Evolutionary conservation across 2,329 filamentous ascomycete species (phyloP).

Genomic region (Colletotrichum sp.): DNA sequence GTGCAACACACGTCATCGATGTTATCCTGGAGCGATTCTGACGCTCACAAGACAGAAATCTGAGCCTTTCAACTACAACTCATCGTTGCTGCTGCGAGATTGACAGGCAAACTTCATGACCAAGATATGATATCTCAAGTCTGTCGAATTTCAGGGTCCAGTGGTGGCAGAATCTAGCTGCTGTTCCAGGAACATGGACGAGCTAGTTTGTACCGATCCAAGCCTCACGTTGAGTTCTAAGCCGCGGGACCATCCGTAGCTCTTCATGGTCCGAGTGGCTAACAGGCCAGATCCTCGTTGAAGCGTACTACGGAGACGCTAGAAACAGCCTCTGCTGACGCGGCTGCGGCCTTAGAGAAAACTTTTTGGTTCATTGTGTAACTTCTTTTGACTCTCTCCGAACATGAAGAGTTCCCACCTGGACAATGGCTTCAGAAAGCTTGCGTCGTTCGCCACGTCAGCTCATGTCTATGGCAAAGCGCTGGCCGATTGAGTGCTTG

Average conservation of each 20-base stretch:
- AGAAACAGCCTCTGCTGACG: background rate
- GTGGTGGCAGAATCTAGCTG: background rate
- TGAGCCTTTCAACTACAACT: background rate
- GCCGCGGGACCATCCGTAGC: background rate
- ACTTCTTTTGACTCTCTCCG: background rate
- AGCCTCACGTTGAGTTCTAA: background rate
- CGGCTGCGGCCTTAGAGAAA: background rate
- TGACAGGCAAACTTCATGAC: background rate
- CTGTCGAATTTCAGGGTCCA: background rate
- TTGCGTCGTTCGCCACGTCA: background rate
- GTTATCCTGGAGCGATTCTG: background rate
- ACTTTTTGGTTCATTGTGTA: background rate
- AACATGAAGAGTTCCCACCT: background rate
- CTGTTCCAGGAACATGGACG: background rate
- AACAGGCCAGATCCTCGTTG: background rate
- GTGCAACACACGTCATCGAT: background rate
- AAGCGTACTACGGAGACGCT: background rate
- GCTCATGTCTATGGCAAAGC: background rate
- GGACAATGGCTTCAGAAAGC: background rate
- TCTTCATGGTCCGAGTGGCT: background rate
- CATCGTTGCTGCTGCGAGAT: background rate
- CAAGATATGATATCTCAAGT: background rate
- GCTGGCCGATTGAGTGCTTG: background rate
- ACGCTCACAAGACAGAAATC: background rate
- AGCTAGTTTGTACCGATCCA: background rate